phyloP scores from a whole-genome alignment of 2,329 filamentous ascomycete genomes.

The Spiromastix sp. region DNA sequence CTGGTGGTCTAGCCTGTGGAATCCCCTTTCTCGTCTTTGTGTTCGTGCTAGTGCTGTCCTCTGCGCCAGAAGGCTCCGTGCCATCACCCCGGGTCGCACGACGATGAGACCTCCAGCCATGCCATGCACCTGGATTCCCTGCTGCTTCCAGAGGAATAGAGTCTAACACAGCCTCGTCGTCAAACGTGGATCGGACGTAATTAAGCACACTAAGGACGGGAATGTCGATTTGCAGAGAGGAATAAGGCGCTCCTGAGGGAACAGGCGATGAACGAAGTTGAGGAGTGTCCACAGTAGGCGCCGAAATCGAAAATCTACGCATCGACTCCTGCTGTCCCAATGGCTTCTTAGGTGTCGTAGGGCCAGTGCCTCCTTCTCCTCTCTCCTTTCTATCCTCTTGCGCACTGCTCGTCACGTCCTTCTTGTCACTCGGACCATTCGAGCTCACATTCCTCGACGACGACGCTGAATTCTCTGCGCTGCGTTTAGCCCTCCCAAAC shows the following conservation, averaged over 20 bases:
- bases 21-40: conserved; percentile 34
- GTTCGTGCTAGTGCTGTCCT: conserved; percentile 9
- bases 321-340: neutral
- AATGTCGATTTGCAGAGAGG: conserved; percentile 17
- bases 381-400: neutral
- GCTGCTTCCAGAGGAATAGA: conserved; percentile 69
- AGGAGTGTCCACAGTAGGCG: too few species aligned
- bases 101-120: conserved; percentile 76
- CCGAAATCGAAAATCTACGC: neutral
- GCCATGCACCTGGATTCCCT: conserved; percentile 85
- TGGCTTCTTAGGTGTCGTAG: conserved; percentile 7
- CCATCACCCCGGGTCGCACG: conserved; percentile 21
- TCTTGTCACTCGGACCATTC: conserved; percentile 2
- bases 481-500: conserved; percentile 57
- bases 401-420: conserved; percentile 1
- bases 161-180: conserved; percentile 66
- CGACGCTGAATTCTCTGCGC: conserved; percentile 22
- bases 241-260: conserved; percentile 9
- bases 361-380: conserved; percentile 4
- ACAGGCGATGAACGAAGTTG: conserved; percentile 8
- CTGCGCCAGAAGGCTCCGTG: too few species aligned
- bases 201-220: conserved; percentile 60
- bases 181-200: conserved; percentile 76
- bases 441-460: conserved; percentile 34
- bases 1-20: conserved; percentile 48